A percentile compares a stretch with the other conserved stretches of the same genome.
Evolutionary conservation across 768 basidiomycete genomes (phyloP).

Genomic region (Mycena polygramma): DNA sequence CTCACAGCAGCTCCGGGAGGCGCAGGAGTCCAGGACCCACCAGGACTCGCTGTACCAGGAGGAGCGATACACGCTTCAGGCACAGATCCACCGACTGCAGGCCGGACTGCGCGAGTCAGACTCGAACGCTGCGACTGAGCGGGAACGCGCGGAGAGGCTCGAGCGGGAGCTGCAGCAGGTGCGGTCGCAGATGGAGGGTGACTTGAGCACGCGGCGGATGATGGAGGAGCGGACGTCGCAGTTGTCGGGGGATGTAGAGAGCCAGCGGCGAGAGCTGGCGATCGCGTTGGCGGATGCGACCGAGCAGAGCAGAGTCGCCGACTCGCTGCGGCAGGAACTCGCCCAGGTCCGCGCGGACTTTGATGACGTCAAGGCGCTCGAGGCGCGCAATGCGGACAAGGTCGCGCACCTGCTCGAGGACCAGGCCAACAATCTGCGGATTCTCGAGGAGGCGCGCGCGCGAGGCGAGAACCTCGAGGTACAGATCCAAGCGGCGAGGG

Average conservation of each 20-base stretch:
- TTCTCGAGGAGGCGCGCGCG: constrained; percentile 80
- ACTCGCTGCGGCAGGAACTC: constrained; percentile 73
- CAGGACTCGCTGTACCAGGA: constrained; percentile 72
- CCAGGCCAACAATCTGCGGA: constrained; percentile 77
- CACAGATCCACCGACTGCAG: constrained; percentile 69
- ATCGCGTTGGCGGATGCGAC: constrained; percentile 77
- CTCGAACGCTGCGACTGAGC: constrained; percentile 55
- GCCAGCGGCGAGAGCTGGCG: constrained; percentile 65
- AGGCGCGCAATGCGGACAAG: constrained; percentile 73
- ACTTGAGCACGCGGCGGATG: constrained; percentile 69
- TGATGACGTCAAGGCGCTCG: constrained; percentile 77
- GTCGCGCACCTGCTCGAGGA: constrained; percentile 78
- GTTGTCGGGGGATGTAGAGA: constrained; percentile 67
- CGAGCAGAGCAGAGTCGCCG: constrained; percentile 71
- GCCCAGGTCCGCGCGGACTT: constrained; percentile 70
- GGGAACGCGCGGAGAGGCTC: constrained; percentile 65
- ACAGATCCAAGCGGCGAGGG: constrained; percentile 77
- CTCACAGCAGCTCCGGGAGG: constrained; percentile 71
- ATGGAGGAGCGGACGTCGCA: constrained; percentile 75
- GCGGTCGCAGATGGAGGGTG: constrained; percentile 74
- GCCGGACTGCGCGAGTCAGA: constrained; percentile 57
- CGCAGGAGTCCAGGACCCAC: constrained; percentile 67
- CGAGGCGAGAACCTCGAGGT: constrained; percentile 82
- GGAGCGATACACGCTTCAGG: constrained; percentile 66
- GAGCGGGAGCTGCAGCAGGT: constrained; percentile 77